phyloP scores from a whole-genome alignment of 208 protist species.

The Wallacemonas sp. region DNA sequence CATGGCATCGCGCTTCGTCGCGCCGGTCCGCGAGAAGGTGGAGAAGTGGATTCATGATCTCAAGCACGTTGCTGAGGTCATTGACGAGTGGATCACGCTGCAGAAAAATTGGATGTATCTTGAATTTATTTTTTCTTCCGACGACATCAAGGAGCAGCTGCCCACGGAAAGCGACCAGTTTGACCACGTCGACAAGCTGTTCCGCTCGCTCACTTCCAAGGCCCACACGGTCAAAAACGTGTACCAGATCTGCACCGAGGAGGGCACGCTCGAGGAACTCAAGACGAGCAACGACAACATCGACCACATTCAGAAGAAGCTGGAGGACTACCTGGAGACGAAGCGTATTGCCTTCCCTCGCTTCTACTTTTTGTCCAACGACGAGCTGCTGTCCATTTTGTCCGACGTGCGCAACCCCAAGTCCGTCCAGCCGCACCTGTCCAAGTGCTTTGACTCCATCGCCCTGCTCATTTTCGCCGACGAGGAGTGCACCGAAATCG shows the following conservation, averaged over 20 bases:
- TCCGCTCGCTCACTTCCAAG: slow-evolving; percentile 86
- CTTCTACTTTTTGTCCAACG: slow-evolving; percentile 98
- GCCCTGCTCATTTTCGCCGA: slow-evolving; percentile 82
- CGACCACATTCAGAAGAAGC: slow-evolving; percentile 95
- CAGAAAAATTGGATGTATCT: slow-evolving; percentile 98
- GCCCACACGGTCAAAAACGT: slow-evolving; percentile 90
- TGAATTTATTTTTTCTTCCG: slow-evolving; percentile 97
- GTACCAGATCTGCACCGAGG: slow-evolving; percentile 83
- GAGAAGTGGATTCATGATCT: slow-evolving; percentile 92
- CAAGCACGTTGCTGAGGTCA: slow-evolving; percentile 79
- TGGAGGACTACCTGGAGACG: slow-evolving; percentile 97
- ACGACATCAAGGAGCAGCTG: slow-evolving; percentile 96
- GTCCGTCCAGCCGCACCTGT: slow-evolving; percentile 95
- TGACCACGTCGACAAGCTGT: slow-evolving; percentile 88
- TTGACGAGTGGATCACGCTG: slow-evolving; percentile 96
- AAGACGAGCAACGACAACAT: slow-evolving; percentile 85
- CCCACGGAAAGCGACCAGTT: slow-evolving; percentile 92
- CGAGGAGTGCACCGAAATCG: slow-evolving; percentile 80
- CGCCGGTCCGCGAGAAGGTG: slow-evolving; percentile 79
- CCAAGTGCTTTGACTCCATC: slow-evolving; percentile 97
- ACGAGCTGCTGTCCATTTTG: slow-evolving; percentile 98
- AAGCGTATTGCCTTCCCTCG: slow-evolving; percentile 96
- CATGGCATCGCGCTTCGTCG: slow-evolving; percentile 91
- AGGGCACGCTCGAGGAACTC: slow-evolving; percentile 81
- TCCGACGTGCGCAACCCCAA: slow-evolving; percentile 96